Base-by-base conservation (phyloP, 2,329 filamentous ascomycete species). In the Albophoma yamanashiensis region DNA sequence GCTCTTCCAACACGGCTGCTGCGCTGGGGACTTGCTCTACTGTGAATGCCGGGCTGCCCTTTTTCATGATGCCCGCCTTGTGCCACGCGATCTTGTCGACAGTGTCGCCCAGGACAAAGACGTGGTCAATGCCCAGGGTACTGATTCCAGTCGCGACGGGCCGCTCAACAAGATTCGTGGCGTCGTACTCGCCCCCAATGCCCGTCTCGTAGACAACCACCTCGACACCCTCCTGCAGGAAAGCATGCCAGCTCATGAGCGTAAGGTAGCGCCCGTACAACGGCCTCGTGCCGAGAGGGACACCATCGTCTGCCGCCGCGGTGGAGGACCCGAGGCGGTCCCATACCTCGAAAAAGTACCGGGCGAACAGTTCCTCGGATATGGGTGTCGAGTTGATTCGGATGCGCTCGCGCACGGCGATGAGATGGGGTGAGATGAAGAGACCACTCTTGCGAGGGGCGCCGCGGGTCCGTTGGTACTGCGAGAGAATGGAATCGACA, bases 71-170 rank as follows among this genome's bases (percentile, higher is more conserved):
- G 1, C 87, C 88, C 1, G 85, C 83, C 72, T 90, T 90, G 72
- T 90, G 86, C 87, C 87, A 89, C 0, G 87, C 85, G 63, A 90
- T 89, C 70, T 84, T 78, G 39, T 82, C 82, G 14, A 89, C 74
- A 0, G 84, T 87, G 22, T 79, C 72, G 4, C 88, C 88, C 1
- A 91, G 77, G 25, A 80, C 78, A 58, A 78, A 79, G 42, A 88
- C 79, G 66, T 91, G 88, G 67, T 91, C 88, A 63, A 90, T 84
- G 4, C 85, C 87, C 12, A 90, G 75, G n/a, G 82, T 82, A 55
- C 81, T 85, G 60, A 90, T 84, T 1, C 81, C 87, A 0, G 82
- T 78, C 0, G 78, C 86, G 0, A 82, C 75, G 0, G 86, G 84
- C 15, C 72, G 71, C 58, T 79, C 75, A 0, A 89, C 80, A 38